Percentiles rank a stretch among this genome's conserved stretches.
Conservation (phyloP, 768 basidiomycete species). For the Favolaschia claudopus region DNA sequence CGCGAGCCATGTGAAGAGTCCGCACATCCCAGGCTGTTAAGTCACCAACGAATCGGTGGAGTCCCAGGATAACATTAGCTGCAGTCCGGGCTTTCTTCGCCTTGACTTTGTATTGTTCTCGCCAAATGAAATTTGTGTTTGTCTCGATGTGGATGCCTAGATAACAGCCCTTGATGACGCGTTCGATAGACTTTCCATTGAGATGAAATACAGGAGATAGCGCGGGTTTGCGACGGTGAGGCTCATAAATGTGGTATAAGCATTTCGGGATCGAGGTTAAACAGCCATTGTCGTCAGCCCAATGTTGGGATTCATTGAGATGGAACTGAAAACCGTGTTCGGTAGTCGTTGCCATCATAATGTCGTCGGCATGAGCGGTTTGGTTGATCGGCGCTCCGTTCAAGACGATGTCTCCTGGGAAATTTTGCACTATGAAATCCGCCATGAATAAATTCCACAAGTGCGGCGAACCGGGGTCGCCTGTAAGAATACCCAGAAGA, state of each 20-base stretch:
- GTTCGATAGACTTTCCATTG: background rate
- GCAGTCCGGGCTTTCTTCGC: background rate
- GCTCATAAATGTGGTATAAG: background rate
- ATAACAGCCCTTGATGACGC: background rate
- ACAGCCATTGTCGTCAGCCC: background rate
- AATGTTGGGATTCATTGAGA: background rate
- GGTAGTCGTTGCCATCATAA: background rate
- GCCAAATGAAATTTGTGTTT: background rate
- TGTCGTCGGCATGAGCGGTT: slow-evolving; percentile 20
- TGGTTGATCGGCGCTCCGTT: background rate
- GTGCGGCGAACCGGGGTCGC: slow-evolving; percentile 15
- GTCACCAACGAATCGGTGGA: background rate
- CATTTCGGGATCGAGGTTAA: background rate
- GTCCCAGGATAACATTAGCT: background rate
- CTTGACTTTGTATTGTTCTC: background rate
- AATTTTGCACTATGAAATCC: background rate
- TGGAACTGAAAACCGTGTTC: background rate
- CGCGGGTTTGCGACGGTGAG: slow-evolving; percentile 4
- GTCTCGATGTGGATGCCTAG: background rate
- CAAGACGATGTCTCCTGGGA: slow-evolving; percentile 11
- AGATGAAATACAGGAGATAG: background rate
- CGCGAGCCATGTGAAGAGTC: too few relatives aligned
- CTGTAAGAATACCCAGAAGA: slow-evolving; percentile 20
- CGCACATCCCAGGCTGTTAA: background rate
- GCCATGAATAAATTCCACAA: slow-evolving; percentile 26